Conservation (phyloP, 202 grass and related monocot species). For the Zoysia matrella region DNA sequence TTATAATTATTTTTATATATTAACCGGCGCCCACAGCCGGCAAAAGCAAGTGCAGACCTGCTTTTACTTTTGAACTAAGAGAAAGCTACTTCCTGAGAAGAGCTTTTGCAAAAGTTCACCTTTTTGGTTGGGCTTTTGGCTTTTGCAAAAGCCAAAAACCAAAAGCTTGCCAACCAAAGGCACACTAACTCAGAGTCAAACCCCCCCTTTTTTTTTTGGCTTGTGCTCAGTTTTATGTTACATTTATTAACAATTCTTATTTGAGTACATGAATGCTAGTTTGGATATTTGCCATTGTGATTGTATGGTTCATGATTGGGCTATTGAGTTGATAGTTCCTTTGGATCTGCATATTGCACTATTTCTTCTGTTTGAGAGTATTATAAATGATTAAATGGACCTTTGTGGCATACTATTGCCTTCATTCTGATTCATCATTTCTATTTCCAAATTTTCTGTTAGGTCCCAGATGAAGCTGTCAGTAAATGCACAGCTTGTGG, state of each 20-base stretch:
- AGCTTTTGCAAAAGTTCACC: no score
- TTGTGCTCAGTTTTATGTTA: neutral
- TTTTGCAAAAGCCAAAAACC: no score
- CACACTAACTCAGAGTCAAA: no score
- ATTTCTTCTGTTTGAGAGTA: neutral
- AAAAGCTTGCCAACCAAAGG: no score
- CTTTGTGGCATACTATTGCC: neutral
- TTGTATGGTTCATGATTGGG: constrained; percentile 24
- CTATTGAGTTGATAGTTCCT: constrained; percentile 11
- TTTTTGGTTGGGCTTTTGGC: no score
- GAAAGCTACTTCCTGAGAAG: no score
- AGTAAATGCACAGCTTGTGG: constrained; percentile 80
- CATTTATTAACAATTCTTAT: neutral
- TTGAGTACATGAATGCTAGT: neutral
- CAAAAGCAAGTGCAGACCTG: no score
- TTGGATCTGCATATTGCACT: no score
- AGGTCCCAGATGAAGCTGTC: constrained; percentile 95
- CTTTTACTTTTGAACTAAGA: no score
- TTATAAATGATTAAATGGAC: neutral
- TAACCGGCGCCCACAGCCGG: no score
- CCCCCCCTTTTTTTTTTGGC: no score
- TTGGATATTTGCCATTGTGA: neutral
- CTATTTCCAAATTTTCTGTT: constrained; percentile 19
- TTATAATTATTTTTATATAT: no score
- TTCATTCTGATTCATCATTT: neutral